A percentile compares a stretch with the other conserved stretches of the same genome.
These are phyloP conservation scores for Penicillium sp. DNA, from an alignment of 2,329 filamentous ascomycete species.

Conservation along the genomic window DNA sequence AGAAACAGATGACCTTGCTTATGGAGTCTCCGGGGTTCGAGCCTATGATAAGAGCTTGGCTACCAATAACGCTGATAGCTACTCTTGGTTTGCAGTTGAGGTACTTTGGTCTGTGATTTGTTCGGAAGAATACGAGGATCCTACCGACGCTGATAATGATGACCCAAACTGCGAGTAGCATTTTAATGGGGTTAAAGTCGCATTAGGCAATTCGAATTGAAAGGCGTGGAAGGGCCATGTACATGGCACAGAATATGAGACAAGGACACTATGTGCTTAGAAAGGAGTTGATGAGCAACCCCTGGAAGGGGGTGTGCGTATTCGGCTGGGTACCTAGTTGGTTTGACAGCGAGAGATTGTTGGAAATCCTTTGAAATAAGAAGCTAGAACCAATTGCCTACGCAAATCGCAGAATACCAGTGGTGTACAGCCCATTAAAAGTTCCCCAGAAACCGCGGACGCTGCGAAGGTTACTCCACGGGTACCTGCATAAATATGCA, in stretches of 20 bases:
- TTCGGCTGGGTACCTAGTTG: background rate
- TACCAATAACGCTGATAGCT: background rate
- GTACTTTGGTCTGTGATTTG: background rate
- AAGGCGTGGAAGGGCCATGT: background rate
- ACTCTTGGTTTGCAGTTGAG: background rate
- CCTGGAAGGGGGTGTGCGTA: background rate
- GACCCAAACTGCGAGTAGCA: background rate
- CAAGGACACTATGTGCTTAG: background rate
- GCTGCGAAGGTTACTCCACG: too few species aligned
- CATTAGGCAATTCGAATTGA: background rate
- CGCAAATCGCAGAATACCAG: too few species aligned
- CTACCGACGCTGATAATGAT: background rate
- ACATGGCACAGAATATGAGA: background rate
- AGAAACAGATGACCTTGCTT: background rate
- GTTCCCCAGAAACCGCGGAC: too few species aligned
- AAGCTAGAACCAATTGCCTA: too few species aligned
- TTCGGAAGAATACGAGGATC: background rate
- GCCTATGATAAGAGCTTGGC: background rate
- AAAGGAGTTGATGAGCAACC: background rate
- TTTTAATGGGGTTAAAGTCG: background rate
- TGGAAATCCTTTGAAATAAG: too few species aligned
- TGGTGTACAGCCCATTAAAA: too few species aligned
- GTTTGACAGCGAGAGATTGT: too few species aligned
- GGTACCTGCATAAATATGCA: too few species aligned
- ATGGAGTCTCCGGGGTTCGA: background rate